A percentile compares a stretch with the other conserved stretches of the same genome.
phyloP scores from a whole-genome alignment of 1,284 basidiomycete species.

The Leccinum pachyderme region DNA sequence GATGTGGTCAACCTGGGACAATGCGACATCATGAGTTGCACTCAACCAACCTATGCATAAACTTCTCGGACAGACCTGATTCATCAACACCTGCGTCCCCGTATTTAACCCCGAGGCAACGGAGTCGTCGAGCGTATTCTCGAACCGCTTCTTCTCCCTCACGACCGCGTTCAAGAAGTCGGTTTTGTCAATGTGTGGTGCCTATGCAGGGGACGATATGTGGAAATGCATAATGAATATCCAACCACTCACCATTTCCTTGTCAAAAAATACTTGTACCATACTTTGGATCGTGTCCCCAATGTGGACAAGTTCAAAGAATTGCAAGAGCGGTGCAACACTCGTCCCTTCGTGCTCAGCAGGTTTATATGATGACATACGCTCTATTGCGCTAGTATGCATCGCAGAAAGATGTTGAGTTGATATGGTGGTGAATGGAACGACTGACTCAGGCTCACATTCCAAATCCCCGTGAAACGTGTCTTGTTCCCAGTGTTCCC shows the following conservation, averaged over 20 bases:
- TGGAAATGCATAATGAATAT: not conserved
- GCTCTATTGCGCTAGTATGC: slow-evolving; percentile 65
- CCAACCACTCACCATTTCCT: slow-evolving; percentile 67
- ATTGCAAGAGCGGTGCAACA: slow-evolving; percentile 91
- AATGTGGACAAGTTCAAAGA: slow-evolving; percentile 96
- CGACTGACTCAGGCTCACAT: slow-evolving; percentile 46
- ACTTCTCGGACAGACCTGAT: slow-evolving; percentile 56
- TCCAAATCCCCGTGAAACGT: slow-evolving; percentile 84
- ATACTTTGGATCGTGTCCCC: slow-evolving; percentile 98
- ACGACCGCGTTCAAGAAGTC: slow-evolving; percentile 95
- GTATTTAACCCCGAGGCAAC: slow-evolving; percentile 93
- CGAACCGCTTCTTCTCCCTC: slow-evolving; percentile 95
- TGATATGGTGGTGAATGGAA: not conserved
- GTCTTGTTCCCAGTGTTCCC: slow-evolving; percentile 74
- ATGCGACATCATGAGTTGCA: slow-evolving; percentile 9
- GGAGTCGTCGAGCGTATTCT: slow-evolving; percentile 87
- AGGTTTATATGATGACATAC: slow-evolving; percentile 87
- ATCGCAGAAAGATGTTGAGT: not conserved
- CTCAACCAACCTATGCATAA: not conserved
- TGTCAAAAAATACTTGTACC: slow-evolving; percentile 97
- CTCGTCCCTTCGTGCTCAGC: slow-evolving; percentile 76
- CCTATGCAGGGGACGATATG: slow-evolving; percentile 41
- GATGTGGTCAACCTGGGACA: slow-evolving; percentile 85
- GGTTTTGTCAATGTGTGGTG: slow-evolving; percentile 82
- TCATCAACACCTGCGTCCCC: slow-evolving; percentile 95